Percentiles rank a stretch among this genome's conserved stretches.
phyloP scores from a whole-genome alignment of 495 filamentous ascomycete genomes.

The Annulohypoxylon stygium region DNA sequence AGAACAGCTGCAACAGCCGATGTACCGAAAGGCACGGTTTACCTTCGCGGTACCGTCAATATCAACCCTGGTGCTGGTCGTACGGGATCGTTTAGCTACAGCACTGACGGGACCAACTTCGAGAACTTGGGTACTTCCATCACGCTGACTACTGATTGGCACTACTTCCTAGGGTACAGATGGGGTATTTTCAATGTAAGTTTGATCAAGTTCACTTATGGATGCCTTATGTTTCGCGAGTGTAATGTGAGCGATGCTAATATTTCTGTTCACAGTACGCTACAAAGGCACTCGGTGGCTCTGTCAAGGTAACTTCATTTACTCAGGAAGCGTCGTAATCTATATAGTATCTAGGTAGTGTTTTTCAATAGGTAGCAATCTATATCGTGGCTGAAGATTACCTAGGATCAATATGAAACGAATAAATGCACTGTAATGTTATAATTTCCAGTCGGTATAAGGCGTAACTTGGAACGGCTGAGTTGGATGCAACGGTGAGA shows the following conservation, averaged over 20 bases:
- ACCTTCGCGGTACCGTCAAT: conserved; percentile 10
- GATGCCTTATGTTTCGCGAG: neutral
- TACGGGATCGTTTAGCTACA: conserved; percentile 3
- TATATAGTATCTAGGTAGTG: neutral
- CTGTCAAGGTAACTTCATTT: neutral
- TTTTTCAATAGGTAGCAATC: neutral
- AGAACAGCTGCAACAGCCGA: conserved; percentile 10
- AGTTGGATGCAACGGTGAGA: no score
- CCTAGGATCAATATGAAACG: no score
- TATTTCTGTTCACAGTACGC: neutral
- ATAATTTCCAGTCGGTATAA: no score
- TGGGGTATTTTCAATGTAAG: conserved; percentile 18
- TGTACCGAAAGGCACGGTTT: neutral
- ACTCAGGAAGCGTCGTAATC: neutral
- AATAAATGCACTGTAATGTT: no score
- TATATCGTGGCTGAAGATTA: no score
- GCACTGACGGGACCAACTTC: conserved; percentile 12
- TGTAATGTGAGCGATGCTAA: neutral
- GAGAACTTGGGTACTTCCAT: neutral
- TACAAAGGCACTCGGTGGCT: neutral
- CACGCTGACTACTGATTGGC: conserved; percentile 12
- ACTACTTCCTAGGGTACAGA: conserved; percentile 12
- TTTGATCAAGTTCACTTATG: no score
- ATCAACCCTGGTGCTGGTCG: conserved; percentile 11
- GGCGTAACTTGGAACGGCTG: no score